Evolutionary conservation across 148 eudicot genomes (phyloP).

Genomic region (Chenopodium berlandieri): DNA sequence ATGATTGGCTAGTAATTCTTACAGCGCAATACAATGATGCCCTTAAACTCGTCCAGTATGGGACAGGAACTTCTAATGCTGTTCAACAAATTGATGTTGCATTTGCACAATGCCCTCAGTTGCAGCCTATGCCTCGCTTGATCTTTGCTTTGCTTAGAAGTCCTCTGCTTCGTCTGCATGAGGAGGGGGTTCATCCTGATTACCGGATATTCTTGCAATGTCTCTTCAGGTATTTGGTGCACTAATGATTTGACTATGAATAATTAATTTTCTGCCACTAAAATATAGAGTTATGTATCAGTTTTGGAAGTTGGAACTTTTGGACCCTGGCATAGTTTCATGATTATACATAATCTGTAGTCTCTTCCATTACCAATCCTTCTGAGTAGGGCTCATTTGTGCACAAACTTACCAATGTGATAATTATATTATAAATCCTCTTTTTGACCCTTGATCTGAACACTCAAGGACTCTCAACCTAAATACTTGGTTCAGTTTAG

Average conservation of each 20-base stretch:
- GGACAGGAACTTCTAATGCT: constrained; percentile 46
- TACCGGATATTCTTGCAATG: constrained; percentile 91
- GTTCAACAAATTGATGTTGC: constrained; percentile 65
- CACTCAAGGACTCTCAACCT: neutral
- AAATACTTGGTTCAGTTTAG: neutral
- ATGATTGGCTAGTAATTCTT: constrained; percentile 98
- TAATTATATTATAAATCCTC: neutral
- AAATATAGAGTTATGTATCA: neutral
- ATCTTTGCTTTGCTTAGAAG: constrained; percentile 91
- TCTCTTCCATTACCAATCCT: neutral
- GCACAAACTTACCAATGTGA: neutral
- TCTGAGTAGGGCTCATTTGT: neutral
- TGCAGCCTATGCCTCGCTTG: constrained; percentile 87
- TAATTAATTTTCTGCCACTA: neutral
- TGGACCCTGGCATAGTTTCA: neutral
- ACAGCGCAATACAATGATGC: constrained; percentile 89
- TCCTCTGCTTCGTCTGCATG: constrained; percentile 94
- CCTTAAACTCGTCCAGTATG: constrained; percentile 59
- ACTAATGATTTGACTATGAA: neutral
- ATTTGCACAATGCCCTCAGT: constrained; percentile 86
- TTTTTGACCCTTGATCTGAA: neutral
- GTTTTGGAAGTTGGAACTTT: neutral
- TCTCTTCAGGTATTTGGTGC: constrained; percentile 69
- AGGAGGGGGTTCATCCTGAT: constrained; percentile 98
- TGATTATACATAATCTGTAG: neutral